Evolutionary conservation across 208 protist genomes (phyloP).

Genomic region (Strigomonas oncopelti): DNA sequence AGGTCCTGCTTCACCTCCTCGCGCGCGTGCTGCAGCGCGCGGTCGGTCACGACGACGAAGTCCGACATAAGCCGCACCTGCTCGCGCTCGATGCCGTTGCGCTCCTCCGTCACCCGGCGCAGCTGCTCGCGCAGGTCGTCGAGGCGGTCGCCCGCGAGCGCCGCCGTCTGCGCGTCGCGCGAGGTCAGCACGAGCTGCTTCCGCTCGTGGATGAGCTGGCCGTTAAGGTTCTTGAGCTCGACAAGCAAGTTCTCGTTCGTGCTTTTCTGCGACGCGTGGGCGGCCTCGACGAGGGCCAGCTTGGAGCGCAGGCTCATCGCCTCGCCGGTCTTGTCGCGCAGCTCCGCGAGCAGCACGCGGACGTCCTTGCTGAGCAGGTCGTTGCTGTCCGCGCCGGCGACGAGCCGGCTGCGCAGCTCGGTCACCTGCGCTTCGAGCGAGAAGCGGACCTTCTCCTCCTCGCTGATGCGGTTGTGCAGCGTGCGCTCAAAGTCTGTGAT

Average conservation of each 20-base stretch:
- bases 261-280: slow-evolving; percentile 72
- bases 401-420: slow-evolving; percentile 74
- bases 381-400: slow-evolving; percentile 78
- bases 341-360: slow-evolving; percentile 50
- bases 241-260: slow-evolving; percentile 85
- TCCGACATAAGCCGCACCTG: slow-evolving; percentile 74
- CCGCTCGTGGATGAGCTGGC: slow-evolving; percentile 73
- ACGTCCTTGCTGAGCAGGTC: slow-evolving; percentile 77
- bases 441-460: slow-evolving; percentile 70
- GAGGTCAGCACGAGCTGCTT: slow-evolving; percentile 65
- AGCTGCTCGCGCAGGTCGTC: slow-evolving; percentile 57
- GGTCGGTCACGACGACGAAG: slow-evolving; percentile 68
- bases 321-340: slow-evolving; percentile 56
- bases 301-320: slow-evolving; percentile 66
- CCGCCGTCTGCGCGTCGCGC: slow-evolving; percentile 52
- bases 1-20: slow-evolving; percentile 68
- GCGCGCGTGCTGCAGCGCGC: slow-evolving; percentile 54
- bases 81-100: slow-evolving; percentile 54
- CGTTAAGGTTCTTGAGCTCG: slow-evolving; percentile 71
- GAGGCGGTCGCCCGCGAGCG: slow-evolving; percentile 27
- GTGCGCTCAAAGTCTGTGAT: slow-evolving; percentile 56
- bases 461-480: slow-evolving; percentile 42
- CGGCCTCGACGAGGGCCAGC: slow-evolving; percentile 67
- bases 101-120: slow-evolving; percentile 32
- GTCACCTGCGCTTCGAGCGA: slow-evolving; percentile 68